Percentiles rank a stretch among this genome's conserved stretches.
Evolutionary conservation across 2,329 filamentous ascomycete genomes (phyloP).

Genomic region (Colletotrichum sp.): DNA sequence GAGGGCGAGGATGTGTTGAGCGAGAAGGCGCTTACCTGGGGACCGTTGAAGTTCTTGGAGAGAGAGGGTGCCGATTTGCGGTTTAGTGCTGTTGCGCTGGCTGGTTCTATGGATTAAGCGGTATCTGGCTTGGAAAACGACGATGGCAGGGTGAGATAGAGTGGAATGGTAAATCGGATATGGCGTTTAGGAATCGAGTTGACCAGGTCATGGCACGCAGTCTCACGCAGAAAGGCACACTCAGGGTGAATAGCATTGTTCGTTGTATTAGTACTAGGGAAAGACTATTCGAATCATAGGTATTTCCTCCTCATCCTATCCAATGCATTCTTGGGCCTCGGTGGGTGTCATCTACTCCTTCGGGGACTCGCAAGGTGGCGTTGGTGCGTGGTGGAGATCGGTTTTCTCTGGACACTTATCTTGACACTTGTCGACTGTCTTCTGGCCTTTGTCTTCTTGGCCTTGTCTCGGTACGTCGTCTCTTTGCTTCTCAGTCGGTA

Average conservation of each 20-base stretch:
- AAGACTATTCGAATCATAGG: conserved; percentile 3
- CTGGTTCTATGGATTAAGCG: conserved; percentile 53
- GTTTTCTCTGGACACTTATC: neutral
- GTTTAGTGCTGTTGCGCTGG: conserved; percentile 64
- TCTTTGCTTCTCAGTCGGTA: conserved; percentile 29
- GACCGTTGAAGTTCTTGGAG: conserved; percentile 63
- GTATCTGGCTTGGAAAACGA: neutral
- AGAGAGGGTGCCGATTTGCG: conserved; percentile 60
- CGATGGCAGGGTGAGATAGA: neutral
- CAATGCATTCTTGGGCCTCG: neutral
- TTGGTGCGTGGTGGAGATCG: neutral
- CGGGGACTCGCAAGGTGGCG: neutral
- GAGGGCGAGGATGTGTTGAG: conserved; percentile 75
- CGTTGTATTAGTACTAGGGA: neutral
- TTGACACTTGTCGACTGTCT: conserved; percentile 11
- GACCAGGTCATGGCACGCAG: neutral
- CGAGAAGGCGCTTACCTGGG: conserved; percentile 74
- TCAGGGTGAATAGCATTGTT: neutral
- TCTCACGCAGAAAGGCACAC: neutral
- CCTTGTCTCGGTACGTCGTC: neutral
- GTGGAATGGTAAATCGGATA: neutral
- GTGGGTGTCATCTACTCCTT: neutral
- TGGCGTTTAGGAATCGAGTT: neutral
- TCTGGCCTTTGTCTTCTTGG: conserved; percentile 29
- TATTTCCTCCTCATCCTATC: neutral